Evolutionary conservation across 2,329 filamentous ascomycete species (phyloP).

Genomic region (Claviceps cyperi): DNA sequence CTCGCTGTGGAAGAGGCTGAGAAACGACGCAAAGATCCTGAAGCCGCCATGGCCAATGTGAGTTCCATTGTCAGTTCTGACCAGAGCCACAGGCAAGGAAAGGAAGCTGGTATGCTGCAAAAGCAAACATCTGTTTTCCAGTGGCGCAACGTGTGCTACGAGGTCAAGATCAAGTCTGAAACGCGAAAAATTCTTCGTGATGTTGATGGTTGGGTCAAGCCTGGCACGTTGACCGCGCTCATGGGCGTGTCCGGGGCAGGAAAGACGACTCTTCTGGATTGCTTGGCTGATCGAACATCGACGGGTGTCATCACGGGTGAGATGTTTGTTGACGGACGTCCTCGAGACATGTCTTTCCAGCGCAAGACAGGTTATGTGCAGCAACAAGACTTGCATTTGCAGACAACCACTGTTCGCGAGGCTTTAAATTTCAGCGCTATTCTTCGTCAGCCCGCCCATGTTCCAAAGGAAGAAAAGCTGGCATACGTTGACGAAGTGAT

Average conservation of each 20-base stretch:
- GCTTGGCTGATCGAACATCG: conserved; percentile 69
- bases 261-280: conserved; percentile 82
- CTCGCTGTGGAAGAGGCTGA: conserved; percentile 41
- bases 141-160: conserved; percentile 71
- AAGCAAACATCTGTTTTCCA: conserved; percentile 65
- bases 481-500: conserved; percentile 86
- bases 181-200: conserved; percentile 64
- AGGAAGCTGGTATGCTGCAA: conserved; percentile 28
- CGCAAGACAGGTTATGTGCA: conserved; percentile 87
- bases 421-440: conserved; percentile 75
- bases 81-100: conserved; percentile 21
- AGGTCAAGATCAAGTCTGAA: conserved; percentile 65
- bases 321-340: conserved; percentile 53
- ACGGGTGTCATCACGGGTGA: conserved; percentile 82
- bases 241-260: conserved; percentile 92
- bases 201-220: conserved; percentile 88
- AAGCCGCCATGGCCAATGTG: conserved; percentile 35
- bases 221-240: conserved; percentile 73
- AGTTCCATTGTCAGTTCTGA: conserved; percentile 33
- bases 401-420: conserved; percentile 75
- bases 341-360: conserved; percentile 70
- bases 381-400: conserved; percentile 79
- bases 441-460: conserved; percentile 65
- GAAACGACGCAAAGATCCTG: conserved; percentile 48
- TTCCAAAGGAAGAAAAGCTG: conserved; percentile 63